phyloP scores from a whole-genome alignment of 2,329 filamentous ascomycete species.

The Uncinocarpus reesii region DNA sequence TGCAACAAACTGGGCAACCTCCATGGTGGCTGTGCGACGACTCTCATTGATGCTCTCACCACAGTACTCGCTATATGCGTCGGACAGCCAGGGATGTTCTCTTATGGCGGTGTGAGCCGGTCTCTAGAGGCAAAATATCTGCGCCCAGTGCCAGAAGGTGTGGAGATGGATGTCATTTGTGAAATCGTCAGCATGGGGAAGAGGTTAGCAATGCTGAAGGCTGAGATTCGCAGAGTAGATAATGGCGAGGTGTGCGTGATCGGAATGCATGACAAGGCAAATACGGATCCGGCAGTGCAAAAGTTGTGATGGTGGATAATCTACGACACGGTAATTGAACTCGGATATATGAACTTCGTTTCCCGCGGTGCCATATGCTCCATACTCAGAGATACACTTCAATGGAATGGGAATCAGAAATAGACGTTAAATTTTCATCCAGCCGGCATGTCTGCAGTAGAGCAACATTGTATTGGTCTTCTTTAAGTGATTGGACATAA shows the following conservation, averaged over 20 bases:
- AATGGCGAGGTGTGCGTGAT: conserved; percentile 47
- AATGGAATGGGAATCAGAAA: no score
- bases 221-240: conserved; percentile 45
- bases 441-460: no score
- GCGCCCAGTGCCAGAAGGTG: conserved; percentile 48
- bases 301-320: conserved; percentile 14
- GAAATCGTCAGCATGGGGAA: conserved; percentile 50
- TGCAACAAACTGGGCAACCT: conserved; percentile 88
- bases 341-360: no score
- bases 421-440: no score
- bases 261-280: conserved; percentile 57
- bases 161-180: conserved; percentile 45
- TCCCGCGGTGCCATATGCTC: no score
- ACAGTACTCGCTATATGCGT: conserved; percentile 49
- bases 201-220: conserved; percentile 45
- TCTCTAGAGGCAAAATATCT: conserved; percentile 59
- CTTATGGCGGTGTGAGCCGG: conserved; percentile 52
- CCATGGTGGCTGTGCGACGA: conserved; percentile 67
- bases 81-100: conserved; percentile 51
- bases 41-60: conserved; percentile 58
- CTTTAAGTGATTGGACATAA: no score
- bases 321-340: no score
- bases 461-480: no score
- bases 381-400: no score
- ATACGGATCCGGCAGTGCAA: conserved; percentile 41